Percentiles rank a stretch among this genome's conserved stretches.
phyloP scores from a whole-genome alignment of 257 asterid species.

The Solanum chiquidenum region DNA sequence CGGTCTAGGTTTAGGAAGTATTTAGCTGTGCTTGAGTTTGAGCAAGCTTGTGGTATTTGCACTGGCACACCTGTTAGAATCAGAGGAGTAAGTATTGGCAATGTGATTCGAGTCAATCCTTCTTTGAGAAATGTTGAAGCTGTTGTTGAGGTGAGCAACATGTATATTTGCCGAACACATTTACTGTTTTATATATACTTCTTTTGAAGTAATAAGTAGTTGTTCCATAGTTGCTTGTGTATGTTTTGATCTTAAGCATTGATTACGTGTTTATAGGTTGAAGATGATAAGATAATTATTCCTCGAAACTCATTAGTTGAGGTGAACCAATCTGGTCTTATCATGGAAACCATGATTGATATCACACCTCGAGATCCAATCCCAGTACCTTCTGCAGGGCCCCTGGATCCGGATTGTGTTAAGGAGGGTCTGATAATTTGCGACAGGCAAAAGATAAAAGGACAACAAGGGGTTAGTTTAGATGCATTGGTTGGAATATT shows the following conservation, averaged over 20 bases:
- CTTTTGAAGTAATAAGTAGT: background rate
- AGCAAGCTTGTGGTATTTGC: conserved; percentile 87
- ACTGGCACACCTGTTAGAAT: conserved; percentile 93
- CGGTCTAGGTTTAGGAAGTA: conserved; percentile 78
- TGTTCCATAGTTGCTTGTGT: background rate
- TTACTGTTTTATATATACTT: background rate
- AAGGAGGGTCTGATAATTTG: conserved; percentile 86
- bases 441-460: conserved; percentile 80
- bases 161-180: background rate
- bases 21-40: conserved; percentile 79
- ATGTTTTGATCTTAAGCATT: background rate
- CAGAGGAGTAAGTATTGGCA: conserved; percentile 87
- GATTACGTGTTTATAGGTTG: conserved; percentile 42
- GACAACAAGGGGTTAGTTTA: conserved; percentile 88
- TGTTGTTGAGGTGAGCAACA: conserved; percentile 57
- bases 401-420: conserved; percentile 64
- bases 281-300: conserved; percentile 75
- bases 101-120: conserved; percentile 80
- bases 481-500: conserved; percentile 95
- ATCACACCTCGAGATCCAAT: conserved; percentile 84
- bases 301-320: conserved; percentile 88
- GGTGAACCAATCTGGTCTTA: conserved; percentile 98
- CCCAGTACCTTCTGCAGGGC: conserved; percentile 74
- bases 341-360: conserved; percentile 95
- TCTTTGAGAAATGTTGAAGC: conserved; percentile 84